Base-by-base conservation (phyloP, 371 early-diverging fungal species). In the Apophysomyces ossiformis region DNA sequence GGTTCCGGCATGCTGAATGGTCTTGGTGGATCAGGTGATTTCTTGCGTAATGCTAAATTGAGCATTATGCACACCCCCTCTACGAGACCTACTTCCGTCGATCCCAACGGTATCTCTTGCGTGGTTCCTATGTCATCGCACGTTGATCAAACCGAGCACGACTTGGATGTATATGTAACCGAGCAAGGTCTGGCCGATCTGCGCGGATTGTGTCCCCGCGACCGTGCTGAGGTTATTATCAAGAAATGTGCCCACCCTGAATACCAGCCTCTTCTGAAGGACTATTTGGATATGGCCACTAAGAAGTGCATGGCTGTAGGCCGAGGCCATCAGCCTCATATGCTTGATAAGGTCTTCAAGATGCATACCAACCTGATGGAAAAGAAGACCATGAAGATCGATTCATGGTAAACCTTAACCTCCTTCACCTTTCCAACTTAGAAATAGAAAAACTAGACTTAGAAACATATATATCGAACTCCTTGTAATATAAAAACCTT, bases 1-100 rank as follows among this genome's bases (percentile, higher is more conserved):
- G 85, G 85, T 45, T 82, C 82, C 37, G 82, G 76, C 63, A 84
- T 84, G 85, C 65, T 84, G 61, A 84, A 84, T 46, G 85, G 85
- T 62, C 69, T 84, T 18, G 85, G 85, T 67, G 85, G 85, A 36
- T 82, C 82, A 15, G 77, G 69, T 64, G 85, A 84, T 61, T 80
- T 75, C 68, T 71, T 84, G 61, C 78, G 85, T 65, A 84, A 84
- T 39, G 50, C 81, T 44, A 84, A 84, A 60, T 62, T 82, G 35
- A 77, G 77, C 65, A 75, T 84, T 58, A 82, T 84, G 82, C 85
- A 84, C 61, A 76, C 85, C 16, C 85, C 85, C 43, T 84, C 85
- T 16, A 70, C 78, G 13, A 75, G 85, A 66, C 82, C 81, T 21
- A 77, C 77, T 63, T 78, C 80, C 72, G 76, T 62, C 26, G 85